Evolutionary conservation across 306 rosid genomes (phyloP).

Genomic region (Astragalus membranaceus): DNA sequence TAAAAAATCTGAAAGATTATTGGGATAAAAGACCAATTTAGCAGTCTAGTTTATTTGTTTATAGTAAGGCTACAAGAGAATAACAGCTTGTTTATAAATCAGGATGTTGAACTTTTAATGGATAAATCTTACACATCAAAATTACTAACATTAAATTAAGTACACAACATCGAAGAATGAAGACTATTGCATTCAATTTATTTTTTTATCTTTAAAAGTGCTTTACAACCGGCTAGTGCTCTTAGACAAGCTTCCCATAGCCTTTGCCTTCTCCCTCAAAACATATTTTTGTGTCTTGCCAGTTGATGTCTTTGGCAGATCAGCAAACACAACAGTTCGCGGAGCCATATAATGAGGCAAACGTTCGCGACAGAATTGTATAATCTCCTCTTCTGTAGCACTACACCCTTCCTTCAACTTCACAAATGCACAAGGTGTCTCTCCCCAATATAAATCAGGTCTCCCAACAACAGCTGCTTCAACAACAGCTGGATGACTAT

Average conservation of each 20-base stretch:
- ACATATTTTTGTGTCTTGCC: conserved; percentile 75
- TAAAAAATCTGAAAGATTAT: too few species aligned
- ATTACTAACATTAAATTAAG: not conserved
- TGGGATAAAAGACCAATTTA: not conserved
- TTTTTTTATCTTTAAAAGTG: not conserved
- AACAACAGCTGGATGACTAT: conserved; percentile 58
- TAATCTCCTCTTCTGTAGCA: conserved; percentile 49
- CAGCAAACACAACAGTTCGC: conserved; percentile 52
- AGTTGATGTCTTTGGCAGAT: conserved; percentile 81
- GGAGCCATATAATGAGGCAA: conserved; percentile 86
- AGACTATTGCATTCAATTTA: not conserved
- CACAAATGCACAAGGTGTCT: conserved; percentile 86
- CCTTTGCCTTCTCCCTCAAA: conserved; percentile 58
- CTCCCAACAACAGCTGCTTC: conserved; percentile 82
- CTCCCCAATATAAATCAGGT: conserved; percentile 86
- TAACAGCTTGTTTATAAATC: not conserved
- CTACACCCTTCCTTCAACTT: conserved; percentile 57
- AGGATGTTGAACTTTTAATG: not conserved
- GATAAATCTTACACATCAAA: not conserved
- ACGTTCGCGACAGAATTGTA: conserved; percentile 41
- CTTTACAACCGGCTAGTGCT: conserved; percentile 43
- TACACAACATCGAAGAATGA: not conserved
- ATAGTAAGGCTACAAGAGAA: not conserved
- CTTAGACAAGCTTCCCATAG: conserved; percentile 64
- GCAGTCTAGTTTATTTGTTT: not conserved